phyloP scores from a whole-genome alignment of 2,329 filamentous ascomycete genomes.

The Rhynchosporium graminicola region DNA sequence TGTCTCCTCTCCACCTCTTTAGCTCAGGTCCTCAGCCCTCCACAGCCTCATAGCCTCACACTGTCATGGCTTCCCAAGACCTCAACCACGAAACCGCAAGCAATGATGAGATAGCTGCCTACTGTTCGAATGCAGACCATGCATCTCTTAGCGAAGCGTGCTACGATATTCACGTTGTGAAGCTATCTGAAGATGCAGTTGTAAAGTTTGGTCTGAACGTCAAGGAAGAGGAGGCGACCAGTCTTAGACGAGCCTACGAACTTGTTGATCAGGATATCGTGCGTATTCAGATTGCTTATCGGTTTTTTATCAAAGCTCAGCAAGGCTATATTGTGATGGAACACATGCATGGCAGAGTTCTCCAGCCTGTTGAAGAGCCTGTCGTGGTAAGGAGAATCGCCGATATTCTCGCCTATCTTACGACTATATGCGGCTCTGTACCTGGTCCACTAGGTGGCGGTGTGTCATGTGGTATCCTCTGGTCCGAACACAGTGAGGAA shows the following conservation, averaged over 20 bases:
- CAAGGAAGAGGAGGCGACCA: slow-evolving; percentile 7
- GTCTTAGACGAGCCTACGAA: slow-evolving; percentile 1
- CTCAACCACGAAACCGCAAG: slow-evolving; percentile 7
- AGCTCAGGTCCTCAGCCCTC: not conserved
- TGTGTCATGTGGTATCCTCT: slow-evolving; percentile 5
- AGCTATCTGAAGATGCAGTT: slow-evolving; percentile 8
- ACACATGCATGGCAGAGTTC: not conserved
- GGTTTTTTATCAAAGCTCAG: slow-evolving; percentile 4
- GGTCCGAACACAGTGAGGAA: slow-evolving; percentile 10
- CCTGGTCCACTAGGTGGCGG: slow-evolving; percentile 10
- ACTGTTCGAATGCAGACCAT: slow-evolving; percentile 9
- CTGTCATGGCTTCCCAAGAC: slow-evolving; percentile 2
- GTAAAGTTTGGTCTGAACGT: slow-evolving; percentile 6
- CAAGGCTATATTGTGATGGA: slow-evolving; percentile 12
- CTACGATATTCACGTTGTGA: slow-evolving; percentile 8
- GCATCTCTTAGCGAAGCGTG: slow-evolving; percentile 3
- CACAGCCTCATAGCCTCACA: not conserved
- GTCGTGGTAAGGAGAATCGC: slow-evolving; percentile 3
- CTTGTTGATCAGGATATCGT: slow-evolving; percentile 7
- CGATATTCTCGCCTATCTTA: slow-evolving; percentile 8
- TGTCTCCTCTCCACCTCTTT: not conserved
- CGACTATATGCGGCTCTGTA: slow-evolving; percentile 8
- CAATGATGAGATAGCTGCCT: slow-evolving; percentile 9
- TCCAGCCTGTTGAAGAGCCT: slow-evolving; percentile 1
- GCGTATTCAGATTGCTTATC: slow-evolving; percentile 3